Evolutionary conservation across 2,329 filamentous ascomycete genomes (phyloP), one percentile per base, ranked within the genome.

Genomic region (Penicillium polonicum): DNA sequence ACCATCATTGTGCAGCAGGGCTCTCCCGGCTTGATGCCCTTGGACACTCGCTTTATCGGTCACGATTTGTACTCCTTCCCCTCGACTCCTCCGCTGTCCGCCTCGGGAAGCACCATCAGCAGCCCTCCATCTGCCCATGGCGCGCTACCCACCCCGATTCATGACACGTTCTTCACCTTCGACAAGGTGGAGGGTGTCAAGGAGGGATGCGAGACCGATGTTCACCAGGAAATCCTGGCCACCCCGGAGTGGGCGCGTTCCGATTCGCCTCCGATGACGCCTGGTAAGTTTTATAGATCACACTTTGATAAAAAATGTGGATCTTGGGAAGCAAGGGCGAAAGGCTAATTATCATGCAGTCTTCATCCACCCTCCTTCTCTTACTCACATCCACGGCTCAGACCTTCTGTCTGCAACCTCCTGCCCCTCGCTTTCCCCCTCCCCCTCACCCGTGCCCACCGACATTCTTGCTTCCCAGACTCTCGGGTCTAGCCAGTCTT

Each of bases 371-470:
- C 83, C 86, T 69, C 82, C 82, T 69, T 87, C 88, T 75, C 82
- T 87, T 78, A 83, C 81, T 73, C 78, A 77, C 73, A 85, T 79
- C 77, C 80, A 74, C 6, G 13, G 79, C 70, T 87, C 84, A 73
- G 90, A 92, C 75, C 83, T 91, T 66, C 81, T 91, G 66, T 89
- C 89, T 65, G 83, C 86, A 53, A 82, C 81, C 41, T 76, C 88
- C 45, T 93, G 89, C 80, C 90, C 91, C 65, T 94, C 91, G 58
- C 85, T 94, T 63, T 95, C 91, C 29, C 91, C 92, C 21, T 96
- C 91, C 33, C 91, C 92, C 19, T 89, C 90, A 48, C 90, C 91
- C 31, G 87, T 90, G 63, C 87, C 90, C 23, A 68, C 72, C 41
- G 68, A 90, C 60, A 90, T 91, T 55, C 84, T 94, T 58, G 91